Percentiles rank a stretch among this genome's conserved stretches.
phyloP scores from a whole-genome alignment of 176 grass and related monocot species.

The Echinochloa phyllopogon region DNA sequence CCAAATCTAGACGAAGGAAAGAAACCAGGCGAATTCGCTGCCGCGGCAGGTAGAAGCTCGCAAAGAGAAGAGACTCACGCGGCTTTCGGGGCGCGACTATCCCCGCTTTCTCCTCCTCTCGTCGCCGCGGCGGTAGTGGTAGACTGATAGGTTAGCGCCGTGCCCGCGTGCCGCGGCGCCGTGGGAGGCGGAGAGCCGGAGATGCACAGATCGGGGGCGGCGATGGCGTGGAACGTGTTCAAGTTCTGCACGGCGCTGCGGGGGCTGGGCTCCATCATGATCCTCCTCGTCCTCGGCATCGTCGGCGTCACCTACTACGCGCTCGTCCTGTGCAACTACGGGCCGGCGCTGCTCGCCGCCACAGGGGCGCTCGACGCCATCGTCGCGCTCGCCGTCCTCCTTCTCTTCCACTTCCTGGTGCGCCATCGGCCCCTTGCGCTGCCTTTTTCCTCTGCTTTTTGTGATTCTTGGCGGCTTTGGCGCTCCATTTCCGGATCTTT shows the following conservation, averaged over 20 bases:
- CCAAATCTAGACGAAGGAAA: background rate
- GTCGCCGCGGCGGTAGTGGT: background rate
- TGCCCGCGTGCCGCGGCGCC: background rate
- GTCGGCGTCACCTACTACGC: slow-evolving; percentile 90
- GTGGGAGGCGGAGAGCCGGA: background rate
- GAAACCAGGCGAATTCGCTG: background rate
- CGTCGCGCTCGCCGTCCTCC: slow-evolving; percentile 60
- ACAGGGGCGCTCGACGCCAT: slow-evolving; percentile 46
- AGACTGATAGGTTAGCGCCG: background rate
- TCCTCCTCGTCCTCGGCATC: slow-evolving; percentile 87
- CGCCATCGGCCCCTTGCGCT: background rate
- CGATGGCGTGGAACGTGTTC: slow-evolving; percentile 98
- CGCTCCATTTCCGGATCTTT: background rate
- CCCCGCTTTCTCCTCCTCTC: background rate
- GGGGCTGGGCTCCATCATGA: slow-evolving; percentile 95
- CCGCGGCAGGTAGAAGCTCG: background rate
- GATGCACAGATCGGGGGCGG: slow-evolving; percentile 87
- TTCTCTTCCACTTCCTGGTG: slow-evolving; percentile 91
- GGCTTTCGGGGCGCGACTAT: background rate
- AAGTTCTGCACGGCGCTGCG: slow-evolving; percentile 90
- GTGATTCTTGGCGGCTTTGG: background rate
- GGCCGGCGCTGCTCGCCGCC: slow-evolving; percentile 59
- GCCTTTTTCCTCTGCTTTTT: background rate
- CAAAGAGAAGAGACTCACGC: background rate
- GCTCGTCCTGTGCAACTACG: slow-evolving; percentile 84